These are phyloP conservation scores for Suhomyces wounanorum DNA, from an alignment of 1,139 yeast species.

Conservation along the genomic window DNA sequence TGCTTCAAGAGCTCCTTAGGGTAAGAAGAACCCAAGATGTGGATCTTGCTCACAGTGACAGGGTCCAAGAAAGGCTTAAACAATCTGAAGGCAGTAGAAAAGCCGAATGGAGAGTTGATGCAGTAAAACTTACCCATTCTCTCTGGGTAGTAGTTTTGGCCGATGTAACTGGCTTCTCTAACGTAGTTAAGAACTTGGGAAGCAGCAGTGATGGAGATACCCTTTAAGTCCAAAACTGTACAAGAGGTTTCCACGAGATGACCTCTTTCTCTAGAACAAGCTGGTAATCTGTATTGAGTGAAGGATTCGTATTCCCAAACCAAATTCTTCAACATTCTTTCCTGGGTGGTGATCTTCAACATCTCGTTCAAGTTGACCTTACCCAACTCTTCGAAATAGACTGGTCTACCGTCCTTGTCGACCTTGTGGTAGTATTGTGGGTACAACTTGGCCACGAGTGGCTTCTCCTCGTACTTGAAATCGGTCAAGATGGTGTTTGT, in stretches of 20 bases:
- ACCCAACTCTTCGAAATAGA: slow-evolving; percentile 92
- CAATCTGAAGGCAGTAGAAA: slow-evolving; percentile 86
- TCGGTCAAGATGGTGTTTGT: slow-evolving; percentile 82
- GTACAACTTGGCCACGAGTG: slow-evolving; percentile 82
- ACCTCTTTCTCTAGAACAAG: slow-evolving; percentile 84
- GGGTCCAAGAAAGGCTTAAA: slow-evolving; percentile 96
- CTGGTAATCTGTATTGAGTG: slow-evolving; percentile 81
- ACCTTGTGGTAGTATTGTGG: slow-evolving; percentile 98
- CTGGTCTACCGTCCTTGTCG: slow-evolving; percentile 95
- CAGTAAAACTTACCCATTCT: slow-evolving; percentile 97
- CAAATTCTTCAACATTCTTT: slow-evolving; percentile 91
- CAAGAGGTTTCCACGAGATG: slow-evolving; percentile 90
- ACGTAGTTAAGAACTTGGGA: slow-evolving; percentile 86
- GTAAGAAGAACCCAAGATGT: slow-evolving; percentile 79
- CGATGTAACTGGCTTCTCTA: slow-evolving; percentile 88
- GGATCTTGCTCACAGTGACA: slow-evolving; percentile 95
- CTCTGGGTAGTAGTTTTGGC: slow-evolving; percentile 98
- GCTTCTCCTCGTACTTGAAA: slow-evolving; percentile 88
- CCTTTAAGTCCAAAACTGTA: slow-evolving; percentile 92
- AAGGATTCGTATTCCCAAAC: slow-evolving; percentile 98
- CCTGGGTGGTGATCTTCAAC: slow-evolving; percentile 93
- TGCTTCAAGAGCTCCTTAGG: slow-evolving; percentile 83
- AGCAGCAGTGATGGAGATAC: slow-evolving; percentile 83
- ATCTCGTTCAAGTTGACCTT: slow-evolving; percentile 84
- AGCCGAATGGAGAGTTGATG: slow-evolving; percentile 97